Evolutionary conservation across 2,329 filamentous ascomycete genomes (phyloP), one percentile per base, ranked within the genome.

Genomic region (Phaeosphaeriaceae sp.): DNA sequence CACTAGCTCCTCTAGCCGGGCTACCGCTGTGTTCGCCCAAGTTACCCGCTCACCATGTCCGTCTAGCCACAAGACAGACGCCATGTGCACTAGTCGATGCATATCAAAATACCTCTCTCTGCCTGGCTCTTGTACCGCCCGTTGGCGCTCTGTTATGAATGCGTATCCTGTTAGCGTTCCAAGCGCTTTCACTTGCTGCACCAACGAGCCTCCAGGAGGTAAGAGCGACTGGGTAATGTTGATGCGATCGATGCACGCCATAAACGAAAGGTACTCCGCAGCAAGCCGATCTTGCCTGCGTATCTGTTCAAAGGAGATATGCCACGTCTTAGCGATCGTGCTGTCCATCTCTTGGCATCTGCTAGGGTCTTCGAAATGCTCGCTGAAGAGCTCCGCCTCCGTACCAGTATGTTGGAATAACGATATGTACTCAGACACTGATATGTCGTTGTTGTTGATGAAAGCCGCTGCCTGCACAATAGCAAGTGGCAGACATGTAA

Each of bases 241-340:
- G 28, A 62, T 59, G 16, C 61, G 51, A 44, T 69, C 8, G 57
- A 71, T n/a, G n/a, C n/a, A n/a, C n/a, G n/a, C n/a, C n/a, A n/a
- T n/a, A n/a, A n/a, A n/a, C n/a, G n/a, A n/a, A 18, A 76, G 58
- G 42, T 70, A 70, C n/a, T 72, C 61, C 2, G 60, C 60, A 7
- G 74, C 74, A 15, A 73, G 42, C n/a, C 44, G 35, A 49, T 76
- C 50, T 11, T 57, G 26, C 17, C 48, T 43, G 29, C 54, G 58
- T 20, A 76, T 75, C 33, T 73, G 62, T 5, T 70, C 50, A 40
- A 76, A 75, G n/a, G 71, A 74, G 21, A 76, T 67, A 6, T 68
- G 52, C 72, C 67, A 76, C 20, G 72, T 76, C 11, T 58, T 70
- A 6, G 64, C 64, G 23, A 76, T 60, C 9, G 73, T 56, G 47